phyloP scores from a whole-genome alignment of 1,284 basidiomycete species.

The Sanguinoderma infundibulare region DNA sequence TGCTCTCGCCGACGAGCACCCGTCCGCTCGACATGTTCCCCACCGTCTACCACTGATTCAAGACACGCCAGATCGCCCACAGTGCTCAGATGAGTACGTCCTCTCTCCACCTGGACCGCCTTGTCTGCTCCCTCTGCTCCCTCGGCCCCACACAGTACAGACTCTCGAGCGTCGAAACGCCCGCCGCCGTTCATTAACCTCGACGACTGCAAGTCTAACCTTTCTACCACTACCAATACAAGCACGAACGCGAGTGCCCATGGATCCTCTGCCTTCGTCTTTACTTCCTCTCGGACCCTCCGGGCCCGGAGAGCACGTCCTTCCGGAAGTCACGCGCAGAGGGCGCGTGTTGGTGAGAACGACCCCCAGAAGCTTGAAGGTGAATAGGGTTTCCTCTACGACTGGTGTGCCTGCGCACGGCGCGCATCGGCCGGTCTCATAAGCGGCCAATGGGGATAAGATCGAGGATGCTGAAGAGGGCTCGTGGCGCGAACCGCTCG shows the following conservation, averaged over 20 bases:
- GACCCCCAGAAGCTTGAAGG: too few relatives aligned
- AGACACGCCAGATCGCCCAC: neutral
- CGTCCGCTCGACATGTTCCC: slow-evolving; percentile 56
- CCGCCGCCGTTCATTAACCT: slow-evolving; percentile 34
- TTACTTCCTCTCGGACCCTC: slow-evolving; percentile 34
- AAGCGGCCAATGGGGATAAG: too few relatives aligned
- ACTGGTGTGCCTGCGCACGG: too few relatives aligned
- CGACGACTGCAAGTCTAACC: slow-evolving; percentile 30
- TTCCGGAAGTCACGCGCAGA: too few relatives aligned
- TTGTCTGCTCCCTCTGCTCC: neutral
- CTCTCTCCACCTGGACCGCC: neutral
- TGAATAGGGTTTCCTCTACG: too few relatives aligned
- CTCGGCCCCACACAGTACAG: neutral
- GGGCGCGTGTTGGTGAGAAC: too few relatives aligned
- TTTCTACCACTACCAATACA: slow-evolving; percentile 43
- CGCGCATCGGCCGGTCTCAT: too few relatives aligned
- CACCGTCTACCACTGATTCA: slow-evolving; percentile 43
- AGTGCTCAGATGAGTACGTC: slow-evolving; percentile 7
- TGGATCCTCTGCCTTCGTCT: slow-evolving; percentile 33
- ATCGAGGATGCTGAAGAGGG: too few relatives aligned
- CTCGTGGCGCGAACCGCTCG: too few relatives aligned
- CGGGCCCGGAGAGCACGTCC: too few relatives aligned
- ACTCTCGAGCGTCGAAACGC: slow-evolving; percentile 12
- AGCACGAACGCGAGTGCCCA: slow-evolving; percentile 52
- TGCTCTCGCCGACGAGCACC: slow-evolving; percentile 11